Base-by-base conservation (phyloP, 2,329 filamentous ascomycete species). In the Emergomyces orientalis region DNA sequence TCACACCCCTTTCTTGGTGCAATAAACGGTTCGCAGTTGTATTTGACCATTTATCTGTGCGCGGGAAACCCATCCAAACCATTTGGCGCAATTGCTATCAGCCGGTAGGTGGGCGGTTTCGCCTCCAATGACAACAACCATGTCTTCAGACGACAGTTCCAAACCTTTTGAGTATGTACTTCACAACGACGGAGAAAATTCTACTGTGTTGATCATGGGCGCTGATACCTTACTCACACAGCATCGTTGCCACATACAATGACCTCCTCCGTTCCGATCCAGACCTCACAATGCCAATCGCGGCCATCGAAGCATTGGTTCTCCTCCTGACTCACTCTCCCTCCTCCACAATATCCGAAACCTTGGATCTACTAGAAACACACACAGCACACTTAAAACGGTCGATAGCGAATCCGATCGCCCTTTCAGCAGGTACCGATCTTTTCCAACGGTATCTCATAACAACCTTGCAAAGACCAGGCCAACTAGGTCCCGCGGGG, bases 381-480 rank as follows among this genome's bases (percentile, higher is more conserved):
- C 88, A 94, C 73, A 93, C 90, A 59, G 81, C 84, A 60, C 84
- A 86, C 70, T 85, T 99, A 67, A 93, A 92, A 75, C 81, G 82
- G 63, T 86, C 87, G 25, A 88, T 96, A 61, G 82, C 88, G 8
- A 97, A 99, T 77, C 90, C 92, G 17, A 90, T 97, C 63, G 93
- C 92, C 4, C 85, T 97, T 19, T 91, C 90, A 58, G 94, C 95
- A 62, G 94, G 94, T 70, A 96, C 92, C 64, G 92, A 97, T 75
- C 86, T 97, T 64, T 97, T 99, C 81, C 89, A 94, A 74, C 88
- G 93, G 73, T 97, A 96, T 77, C 85, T 99, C 69, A 88, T 96
- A 71, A 86, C 87, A 63, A 91, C 83, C 25, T 75, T 88, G 69
- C 83, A 86, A 73, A 76, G 81, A 65, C 80, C 83, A 19, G 69